Conservation (phyloP, 2,329 filamentous ascomycete genomes). For the Pezicula carpinea region DNA sequence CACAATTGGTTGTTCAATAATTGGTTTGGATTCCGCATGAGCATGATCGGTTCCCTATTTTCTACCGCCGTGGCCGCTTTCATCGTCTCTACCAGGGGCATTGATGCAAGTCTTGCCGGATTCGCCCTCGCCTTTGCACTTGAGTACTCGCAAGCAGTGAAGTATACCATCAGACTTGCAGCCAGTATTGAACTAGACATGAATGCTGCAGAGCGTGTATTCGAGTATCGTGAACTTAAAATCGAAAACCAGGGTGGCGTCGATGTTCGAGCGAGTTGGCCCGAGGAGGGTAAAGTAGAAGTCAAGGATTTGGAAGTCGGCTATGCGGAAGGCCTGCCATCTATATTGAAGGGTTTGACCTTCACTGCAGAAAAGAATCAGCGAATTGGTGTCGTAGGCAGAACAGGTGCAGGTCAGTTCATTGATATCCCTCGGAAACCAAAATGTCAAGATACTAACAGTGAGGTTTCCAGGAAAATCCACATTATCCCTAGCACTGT, state of each 20-base stretch:
- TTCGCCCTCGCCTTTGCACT: slow-evolving; percentile 71
- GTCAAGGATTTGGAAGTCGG: slow-evolving; percentile 65
- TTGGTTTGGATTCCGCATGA: slow-evolving; percentile 67
- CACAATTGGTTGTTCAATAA: slow-evolving; percentile 66
- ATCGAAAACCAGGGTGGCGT: slow-evolving; percentile 60
- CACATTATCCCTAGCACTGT: slow-evolving; percentile 19
- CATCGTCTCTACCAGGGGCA: slow-evolving; percentile 53
- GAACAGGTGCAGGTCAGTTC: slow-evolving; percentile 24
- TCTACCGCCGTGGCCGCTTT: slow-evolving; percentile 57
- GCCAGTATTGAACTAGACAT: slow-evolving; percentile 68
- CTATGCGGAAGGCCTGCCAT: slow-evolving; percentile 67
- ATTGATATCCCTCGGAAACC: slow-evolving; percentile 8
- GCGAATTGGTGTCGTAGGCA: slow-evolving; percentile 26
- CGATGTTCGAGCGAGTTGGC: slow-evolving; percentile 65
- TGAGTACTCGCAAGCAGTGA: slow-evolving; percentile 58
- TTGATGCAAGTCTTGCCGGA: slow-evolving; percentile 66
- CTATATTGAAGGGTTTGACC: slow-evolving; percentile 62
- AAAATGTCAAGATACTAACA: slow-evolving; percentile 8
- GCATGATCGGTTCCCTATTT: slow-evolving; percentile 64
- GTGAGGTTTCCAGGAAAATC: slow-evolving; percentile 19
- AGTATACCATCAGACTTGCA: slow-evolving; percentile 60
- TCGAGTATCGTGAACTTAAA: slow-evolving; percentile 65
- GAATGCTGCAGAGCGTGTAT: slow-evolving; percentile 69
- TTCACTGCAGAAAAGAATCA: slow-evolving; percentile 63
- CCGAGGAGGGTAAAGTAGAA: slow-evolving; percentile 64